phyloP scores from a whole-genome alignment of 2,329 filamentous ascomycete species.

The Stromatinia cepivora region DNA sequence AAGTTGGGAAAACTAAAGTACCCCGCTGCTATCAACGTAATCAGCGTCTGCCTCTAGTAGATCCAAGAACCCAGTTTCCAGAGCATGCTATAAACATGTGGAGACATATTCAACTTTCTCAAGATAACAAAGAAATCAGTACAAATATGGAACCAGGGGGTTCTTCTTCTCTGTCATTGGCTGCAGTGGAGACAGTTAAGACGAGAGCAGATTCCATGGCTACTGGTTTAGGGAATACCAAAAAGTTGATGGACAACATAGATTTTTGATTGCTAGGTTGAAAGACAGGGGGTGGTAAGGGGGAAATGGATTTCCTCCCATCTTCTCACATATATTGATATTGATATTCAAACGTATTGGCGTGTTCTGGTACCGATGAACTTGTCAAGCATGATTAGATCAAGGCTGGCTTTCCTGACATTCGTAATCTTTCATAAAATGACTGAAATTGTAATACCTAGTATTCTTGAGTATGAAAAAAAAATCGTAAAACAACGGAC shows the following conservation, averaged over 20 bases:
- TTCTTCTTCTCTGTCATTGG: not conserved
- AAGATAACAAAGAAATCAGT: not conserved
- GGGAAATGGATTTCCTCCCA: too few relatives aligned
- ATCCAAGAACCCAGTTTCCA: slow-evolving; percentile 28
- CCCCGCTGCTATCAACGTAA: too few relatives aligned
- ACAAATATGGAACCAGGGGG: not conserved
- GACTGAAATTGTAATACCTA: not conserved
- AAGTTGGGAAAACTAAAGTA: too few relatives aligned
- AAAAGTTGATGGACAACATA: not conserved
- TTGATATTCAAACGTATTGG: too few relatives aligned
- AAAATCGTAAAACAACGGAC: not conserved
- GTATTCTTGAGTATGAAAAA: too few relatives aligned
- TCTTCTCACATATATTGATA: not conserved
- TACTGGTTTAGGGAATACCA: not conserved
- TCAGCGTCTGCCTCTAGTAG: too few relatives aligned
- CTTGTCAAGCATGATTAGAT: too few relatives aligned
- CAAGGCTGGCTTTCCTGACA: too few relatives aligned
- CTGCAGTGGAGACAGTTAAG: not conserved
- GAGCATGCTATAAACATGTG: slow-evolving; percentile 29
- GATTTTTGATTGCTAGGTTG: not conserved
- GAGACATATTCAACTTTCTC: slow-evolving; percentile 13
- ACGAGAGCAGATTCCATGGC: not conserved
- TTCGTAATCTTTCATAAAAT: not conserved
- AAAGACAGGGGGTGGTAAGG: not conserved
- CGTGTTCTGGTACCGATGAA: too few relatives aligned